Evolutionary conservation across 78 protist genomes (phyloP).

Genomic region (Mantamonas sphyraenae): DNA sequence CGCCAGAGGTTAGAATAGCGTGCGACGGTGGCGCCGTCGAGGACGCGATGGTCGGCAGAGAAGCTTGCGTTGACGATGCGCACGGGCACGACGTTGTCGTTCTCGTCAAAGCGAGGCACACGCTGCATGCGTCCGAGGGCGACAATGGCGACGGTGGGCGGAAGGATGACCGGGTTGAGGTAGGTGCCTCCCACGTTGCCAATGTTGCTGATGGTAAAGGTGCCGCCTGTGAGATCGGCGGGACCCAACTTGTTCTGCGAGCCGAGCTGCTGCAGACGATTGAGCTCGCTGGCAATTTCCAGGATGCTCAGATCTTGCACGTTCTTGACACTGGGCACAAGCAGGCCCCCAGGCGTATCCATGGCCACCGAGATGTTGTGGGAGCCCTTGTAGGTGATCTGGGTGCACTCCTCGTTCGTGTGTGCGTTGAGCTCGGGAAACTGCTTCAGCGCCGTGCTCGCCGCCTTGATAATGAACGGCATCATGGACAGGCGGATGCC

Average conservation of each 20-base stretch:
- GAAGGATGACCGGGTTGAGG: conserved; percentile 62
- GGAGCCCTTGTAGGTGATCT: conserved; percentile 22
- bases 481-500: conserved; percentile 61
- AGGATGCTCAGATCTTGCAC: conserved; percentile 65
- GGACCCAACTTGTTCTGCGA: conserved; percentile 26
- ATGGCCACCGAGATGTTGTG: conserved; percentile 92
- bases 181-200: conserved; percentile 92
- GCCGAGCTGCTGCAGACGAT: conserved; percentile 57
- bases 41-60: conserved; percentile 86
- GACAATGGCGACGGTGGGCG: conserved; percentile 61
- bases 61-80: conserved; percentile 55
- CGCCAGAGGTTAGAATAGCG: conserved; percentile 61
- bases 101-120: conserved; percentile 66
- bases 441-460: conserved; percentile 68
- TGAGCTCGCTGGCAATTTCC: conserved; percentile 84
- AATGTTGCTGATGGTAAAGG: conserved; percentile 84
- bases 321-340: conserved; percentile 87
- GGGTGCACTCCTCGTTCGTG: conserved; percentile 35
- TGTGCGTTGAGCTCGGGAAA: conserved; percentile 72
- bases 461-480: conserved; percentile 85
- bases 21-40: conserved; percentile 90
- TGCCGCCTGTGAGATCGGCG: conserved; percentile 68
- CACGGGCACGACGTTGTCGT: conserved; percentile 30
- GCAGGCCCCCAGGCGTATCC: conserved; percentile 86
- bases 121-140: conserved; percentile 41